phyloP scores from a whole-genome alignment of 345 rosid species.

The Citrus australasica region DNA sequence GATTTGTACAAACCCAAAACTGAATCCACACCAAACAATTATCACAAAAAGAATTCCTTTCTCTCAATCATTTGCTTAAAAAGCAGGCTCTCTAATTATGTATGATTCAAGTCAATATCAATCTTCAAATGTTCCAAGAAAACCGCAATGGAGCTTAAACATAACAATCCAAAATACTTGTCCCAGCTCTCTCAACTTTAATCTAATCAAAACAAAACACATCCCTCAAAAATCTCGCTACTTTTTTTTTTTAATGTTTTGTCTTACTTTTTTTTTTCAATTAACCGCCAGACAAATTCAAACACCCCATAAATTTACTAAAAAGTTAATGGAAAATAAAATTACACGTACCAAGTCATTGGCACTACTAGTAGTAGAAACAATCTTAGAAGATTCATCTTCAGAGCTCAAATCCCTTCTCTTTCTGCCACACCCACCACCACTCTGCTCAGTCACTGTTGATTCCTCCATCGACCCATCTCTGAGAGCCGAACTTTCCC shows the following conservation, averaged over 20 bases:
- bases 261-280: neutral
- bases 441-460: slow-evolving; percentile 73
- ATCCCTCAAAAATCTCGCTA: neutral
- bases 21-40: neutral
- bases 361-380: slow-evolving; percentile 74
- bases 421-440: slow-evolving; percentile 55
- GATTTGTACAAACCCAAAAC: neutral
- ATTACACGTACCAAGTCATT: slow-evolving; percentile 62
- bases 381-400: slow-evolving; percentile 69
- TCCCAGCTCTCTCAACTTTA: neutral
- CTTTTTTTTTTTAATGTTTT: too few species aligned
- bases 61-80: neutral
- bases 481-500: slow-evolving; percentile 42
- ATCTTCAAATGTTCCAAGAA: neutral
- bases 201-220: neutral
- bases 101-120: neutral
- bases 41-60: neutral
- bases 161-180: neutral
- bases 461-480: slow-evolving; percentile 75
- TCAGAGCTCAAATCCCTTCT: slow-evolving; percentile 66
- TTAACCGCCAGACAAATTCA: neutral
- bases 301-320: neutral
- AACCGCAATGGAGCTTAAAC: neutral
- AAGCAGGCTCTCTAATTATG: neutral
- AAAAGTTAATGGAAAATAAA: slow-evolving; percentile 1